Evolutionary conservation across 768 basidiomycete species (phyloP), one percentile per base, ranked within the genome.

Genomic region (Serendipita vermifera): DNA sequence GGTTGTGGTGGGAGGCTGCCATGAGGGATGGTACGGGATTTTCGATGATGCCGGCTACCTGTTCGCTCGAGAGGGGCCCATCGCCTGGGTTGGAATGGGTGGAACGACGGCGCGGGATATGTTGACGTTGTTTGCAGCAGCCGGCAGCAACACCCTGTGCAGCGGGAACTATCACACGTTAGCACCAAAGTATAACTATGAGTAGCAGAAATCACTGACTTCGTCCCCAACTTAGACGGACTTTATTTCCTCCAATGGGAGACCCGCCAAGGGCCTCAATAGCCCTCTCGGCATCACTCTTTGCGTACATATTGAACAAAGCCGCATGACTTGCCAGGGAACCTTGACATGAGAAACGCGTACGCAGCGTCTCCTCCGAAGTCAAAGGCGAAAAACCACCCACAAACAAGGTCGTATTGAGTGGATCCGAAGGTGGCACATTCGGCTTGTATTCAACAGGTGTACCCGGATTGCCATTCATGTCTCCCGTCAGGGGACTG

Each of bases 231-330:
- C 87, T 89, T 60, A 94, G 70, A 33, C 92, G 78, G 61, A 96
- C 91, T 63, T 87, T 76, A 60, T 88, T 90, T 14, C 92, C 92
- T 32, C 88, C 90, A 61, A 96, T 83, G 3, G 90, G 88, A 66
- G 92, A 94, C 24, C 90, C 91, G 72, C 94, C 91, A 91, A 94
- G 92, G 70, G 88, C 90, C 70, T 91, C 87, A 59, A 96, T 96
- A 6, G 91, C 90, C 33, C 79, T 75, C 68, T 93, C 90, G 9
- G 92, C 92, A 68, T 96, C 92, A 7, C 79, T 80, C 69, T 94
- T 91, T 61, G 83, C 78, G n/a, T 26, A 94, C 87, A 63, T 90
- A 96, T 70, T 96, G 92, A 41, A 96, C 92, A 64, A 96, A 96
- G 1, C 92, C 92, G 63, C 92, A 96, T 61, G 92, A 87, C 65